Evolutionary conservation across 352 stramenopile species (phyloP), one percentile per base, ranked within the genome.

Genomic region (Saprolegnia diclina): DNA sequence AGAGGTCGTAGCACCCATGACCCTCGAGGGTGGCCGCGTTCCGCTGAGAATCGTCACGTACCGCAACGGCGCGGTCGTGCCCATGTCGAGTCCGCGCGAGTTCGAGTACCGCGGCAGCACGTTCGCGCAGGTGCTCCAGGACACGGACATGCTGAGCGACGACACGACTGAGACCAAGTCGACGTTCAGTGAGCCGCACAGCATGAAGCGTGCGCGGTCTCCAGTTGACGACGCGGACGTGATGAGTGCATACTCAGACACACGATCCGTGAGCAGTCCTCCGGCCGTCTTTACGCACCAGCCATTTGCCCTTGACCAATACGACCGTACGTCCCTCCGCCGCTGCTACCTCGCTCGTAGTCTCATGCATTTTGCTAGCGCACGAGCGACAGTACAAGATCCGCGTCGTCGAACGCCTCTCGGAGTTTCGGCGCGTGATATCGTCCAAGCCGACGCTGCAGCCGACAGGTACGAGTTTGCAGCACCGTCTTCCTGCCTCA

Each of bases 301-400:
- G 19, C 52, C 52, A 24, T 59, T 59, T 9, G 52, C 52, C 19
- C 35, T 59, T 9, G 52, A 52, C 42, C 50, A 61, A 5, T 29
- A 59, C 37, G 63, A 69, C 18, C 29, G 63, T 69, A 69, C 63
- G 22, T 24, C 57, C 19, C 56, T 50, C 24, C 14, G 4, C 26
- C 21, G 19, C 42, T 29, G 2, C 4, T 42, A 1, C n/a, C 26
- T 26, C 21, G 26, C 11, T 50, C 1, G 44, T n/a, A 35, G 29
- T 6, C 29, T 35, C 5, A 42, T 4, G 19, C 16, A 46, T 42
- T 24, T 72, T 35, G 56, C n/a, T 73, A 94, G 87, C 92, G 72
- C 82, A 94, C 53, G 84, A 94, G 46, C 80, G 87, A 3, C 87
- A 94, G 71, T 94, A 84, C 78, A 94, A 94, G 62, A 94, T 94